A percentile compares a stretch with the other conserved stretches of the same genome.
Conservation (phyloP, 495 filamentous ascomycete species). For the Podospora comata region DNA sequence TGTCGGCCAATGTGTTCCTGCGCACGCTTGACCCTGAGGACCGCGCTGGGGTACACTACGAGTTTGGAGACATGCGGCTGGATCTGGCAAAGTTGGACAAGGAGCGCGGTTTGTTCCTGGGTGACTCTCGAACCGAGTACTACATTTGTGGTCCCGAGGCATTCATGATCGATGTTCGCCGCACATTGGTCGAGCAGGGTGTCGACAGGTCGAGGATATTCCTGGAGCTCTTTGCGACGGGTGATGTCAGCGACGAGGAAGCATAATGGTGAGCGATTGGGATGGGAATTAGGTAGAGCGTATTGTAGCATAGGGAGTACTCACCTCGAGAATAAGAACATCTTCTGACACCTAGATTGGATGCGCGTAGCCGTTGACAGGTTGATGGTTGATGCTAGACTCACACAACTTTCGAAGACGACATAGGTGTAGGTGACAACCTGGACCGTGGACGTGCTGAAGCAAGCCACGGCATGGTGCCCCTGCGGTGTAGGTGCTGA, state of each 20-base stretch:
- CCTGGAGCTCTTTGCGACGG: constrained; percentile 68
- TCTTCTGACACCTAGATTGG: background rate
- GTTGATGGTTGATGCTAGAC: background rate
- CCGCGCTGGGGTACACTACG: constrained; percentile 51
- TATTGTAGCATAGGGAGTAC: background rate
- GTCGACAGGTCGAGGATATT: constrained; percentile 55
- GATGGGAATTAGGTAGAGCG: background rate
- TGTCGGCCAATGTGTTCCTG: constrained; percentile 44
- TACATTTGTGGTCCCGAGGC: constrained; percentile 63
- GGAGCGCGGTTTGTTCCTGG: constrained; percentile 53
- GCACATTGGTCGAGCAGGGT: constrained; percentile 47
- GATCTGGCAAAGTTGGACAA: constrained; percentile 50
- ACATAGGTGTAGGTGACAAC: background rate
- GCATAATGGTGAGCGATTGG: background rate
- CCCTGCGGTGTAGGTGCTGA: background rate
- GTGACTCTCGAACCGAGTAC: constrained; percentile 53
- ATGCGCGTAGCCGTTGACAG: background rate
- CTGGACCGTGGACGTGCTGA: background rate
- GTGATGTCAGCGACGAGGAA: constrained; percentile 36
- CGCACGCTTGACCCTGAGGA: constrained; percentile 43
- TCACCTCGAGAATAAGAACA: background rate
- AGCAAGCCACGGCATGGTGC: background rate
- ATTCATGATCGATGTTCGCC: constrained; percentile 61
- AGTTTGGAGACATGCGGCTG: constrained; percentile 51
- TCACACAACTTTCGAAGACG: background rate